Evolutionary conservation across 179 eudicot genomes (phyloP).

Genomic region (Dionaea muscipula): DNA sequence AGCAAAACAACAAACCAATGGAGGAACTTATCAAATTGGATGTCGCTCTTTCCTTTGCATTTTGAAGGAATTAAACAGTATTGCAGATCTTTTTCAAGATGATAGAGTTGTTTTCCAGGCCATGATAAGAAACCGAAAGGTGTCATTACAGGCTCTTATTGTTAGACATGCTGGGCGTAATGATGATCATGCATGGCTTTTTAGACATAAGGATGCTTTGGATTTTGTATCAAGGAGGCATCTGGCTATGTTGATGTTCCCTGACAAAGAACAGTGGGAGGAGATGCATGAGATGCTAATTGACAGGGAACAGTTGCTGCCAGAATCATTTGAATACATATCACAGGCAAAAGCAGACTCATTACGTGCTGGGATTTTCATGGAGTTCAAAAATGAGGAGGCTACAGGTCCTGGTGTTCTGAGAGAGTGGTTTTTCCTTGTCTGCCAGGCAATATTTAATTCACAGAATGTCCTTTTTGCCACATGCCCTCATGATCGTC

Average conservation of each 20-base stretch:
- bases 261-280: slow-evolving; percentile 70
- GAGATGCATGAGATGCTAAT: slow-evolving; percentile 83
- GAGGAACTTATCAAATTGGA: slow-evolving; percentile 13
- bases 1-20: slow-evolving; percentile 13
- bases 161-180: slow-evolving; percentile 39
- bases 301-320: slow-evolving; percentile 62
- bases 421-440: slow-evolving; percentile 91
- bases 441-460: slow-evolving; percentile 71
- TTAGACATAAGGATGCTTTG: slow-evolving; percentile 49
- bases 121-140: slow-evolving; percentile 37
- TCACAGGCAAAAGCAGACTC: slow-evolving; percentile 33
- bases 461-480: slow-evolving; percentile 70
- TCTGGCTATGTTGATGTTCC: slow-evolving; percentile 71
- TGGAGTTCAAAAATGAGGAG: slow-evolving; percentile 90
- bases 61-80: slow-evolving; percentile 45
- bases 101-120: slow-evolving; percentile 40
- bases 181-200: slow-evolving; percentile 61
- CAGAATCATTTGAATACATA: slow-evolving; percentile 82
- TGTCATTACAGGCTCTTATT: slow-evolving; percentile 34
- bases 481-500: slow-evolving; percentile 72
- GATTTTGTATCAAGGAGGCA: slow-evolving; percentile 80
- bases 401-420: slow-evolving; percentile 97
- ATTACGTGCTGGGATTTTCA: slow-evolving; percentile 60
- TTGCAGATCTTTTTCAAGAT: slow-evolving; percentile 34
- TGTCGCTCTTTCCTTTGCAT: slow-evolving; percentile 54